Base-by-base conservation (phyloP, 2,329 filamentous ascomycete species). In the Coniochaeta sp. region DNA sequence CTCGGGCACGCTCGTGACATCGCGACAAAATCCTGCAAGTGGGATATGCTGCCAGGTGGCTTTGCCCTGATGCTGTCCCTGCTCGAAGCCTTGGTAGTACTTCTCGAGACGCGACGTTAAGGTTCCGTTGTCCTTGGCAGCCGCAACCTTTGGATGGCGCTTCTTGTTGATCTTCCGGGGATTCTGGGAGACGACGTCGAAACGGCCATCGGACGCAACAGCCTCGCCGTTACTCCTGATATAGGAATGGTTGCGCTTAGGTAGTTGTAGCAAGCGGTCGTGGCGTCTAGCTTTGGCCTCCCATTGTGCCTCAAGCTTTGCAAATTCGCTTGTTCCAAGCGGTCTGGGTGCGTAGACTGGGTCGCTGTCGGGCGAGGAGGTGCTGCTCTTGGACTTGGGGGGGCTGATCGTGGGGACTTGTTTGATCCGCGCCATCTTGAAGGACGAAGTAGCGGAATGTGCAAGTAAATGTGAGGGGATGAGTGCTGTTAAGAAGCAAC, bases 191-290 rank as follows among this genome's bases (percentile, higher is more conserved):
- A 52, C 47, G 47, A 30, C 14, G 34, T 59, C 54, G 54, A 32
- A 58, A 14, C n/a, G 34, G 57, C 22, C 19, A 28, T 59, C 50
- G 17, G 24, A 59, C 2, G 38, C 22, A 4, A 34, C 54, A 10
- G 38, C 10, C 5, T 38, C 50, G 5, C 57, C 61, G 19, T 44
- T 59, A 24, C 28, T 47, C 56, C 59, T 40, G 50, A 62, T 32
- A 28, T 62, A 62, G 10, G 16, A 17, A 16, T 50, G 38, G 5
- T 57, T 24, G 28, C 26, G 36, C 3, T 50, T 40, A 0, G 61
- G 61, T 16, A 55, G 42, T 2, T 57, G 24, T 1, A 55, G 26
- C 8, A 62, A 44, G 24, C 40, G 44, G 30, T 60, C 59, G 4
- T 55, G 36, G 10, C 55, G 55, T 14, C n/a, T 58, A 14, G n/a